A percentile compares a stretch with the other conserved stretches of the same genome.
Evolutionary conservation across 805 yeast genomes (phyloP).

Genomic region (Myxozyma kluyveri): DNA sequence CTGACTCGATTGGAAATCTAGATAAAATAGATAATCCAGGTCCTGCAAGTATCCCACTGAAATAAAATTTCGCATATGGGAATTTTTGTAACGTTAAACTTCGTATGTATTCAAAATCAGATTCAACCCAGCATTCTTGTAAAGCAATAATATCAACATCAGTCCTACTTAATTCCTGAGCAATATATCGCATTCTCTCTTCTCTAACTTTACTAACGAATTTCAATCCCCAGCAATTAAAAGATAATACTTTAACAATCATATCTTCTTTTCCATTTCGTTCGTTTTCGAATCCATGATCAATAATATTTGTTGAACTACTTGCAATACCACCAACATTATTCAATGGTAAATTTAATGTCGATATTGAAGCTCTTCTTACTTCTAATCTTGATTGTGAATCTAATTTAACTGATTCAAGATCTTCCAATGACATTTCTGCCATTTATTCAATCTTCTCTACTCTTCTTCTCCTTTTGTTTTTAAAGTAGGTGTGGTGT

Average conservation of each 20-base stretch:
- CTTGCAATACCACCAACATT: too few relatives aligned
- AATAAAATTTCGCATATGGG: constrained; percentile 68
- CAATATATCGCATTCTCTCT: constrained; percentile 70
- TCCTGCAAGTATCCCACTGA: constrained; percentile 76
- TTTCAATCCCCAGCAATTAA: constrained; percentile 68
- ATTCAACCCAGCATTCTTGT: constrained; percentile 91
- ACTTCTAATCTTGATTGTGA: too few relatives aligned
- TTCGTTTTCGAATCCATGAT: not conserved
- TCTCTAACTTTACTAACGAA: constrained; percentile 69
- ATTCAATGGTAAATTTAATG: too few relatives aligned
- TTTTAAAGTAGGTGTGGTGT: too few relatives aligned
- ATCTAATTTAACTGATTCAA: too few relatives aligned
- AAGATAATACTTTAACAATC: constrained; percentile 33
- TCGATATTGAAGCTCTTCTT: too few relatives aligned
- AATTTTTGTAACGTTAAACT: constrained; percentile 46
- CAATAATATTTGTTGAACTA: too few relatives aligned
- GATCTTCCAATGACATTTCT: too few relatives aligned
- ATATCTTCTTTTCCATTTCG: constrained; percentile 4
- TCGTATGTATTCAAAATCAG: constrained; percentile 72
- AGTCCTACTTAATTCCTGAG: constrained; percentile 53
- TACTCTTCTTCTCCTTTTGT: too few relatives aligned
- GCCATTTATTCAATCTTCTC: too few relatives aligned
- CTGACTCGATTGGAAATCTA: constrained; percentile 73
- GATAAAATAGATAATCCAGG: constrained; percentile 89
- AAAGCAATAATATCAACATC: constrained; percentile 81